Conservation (phyloP, 2,329 filamentous ascomycete genomes). For the Monilinia aucupariae region DNA sequence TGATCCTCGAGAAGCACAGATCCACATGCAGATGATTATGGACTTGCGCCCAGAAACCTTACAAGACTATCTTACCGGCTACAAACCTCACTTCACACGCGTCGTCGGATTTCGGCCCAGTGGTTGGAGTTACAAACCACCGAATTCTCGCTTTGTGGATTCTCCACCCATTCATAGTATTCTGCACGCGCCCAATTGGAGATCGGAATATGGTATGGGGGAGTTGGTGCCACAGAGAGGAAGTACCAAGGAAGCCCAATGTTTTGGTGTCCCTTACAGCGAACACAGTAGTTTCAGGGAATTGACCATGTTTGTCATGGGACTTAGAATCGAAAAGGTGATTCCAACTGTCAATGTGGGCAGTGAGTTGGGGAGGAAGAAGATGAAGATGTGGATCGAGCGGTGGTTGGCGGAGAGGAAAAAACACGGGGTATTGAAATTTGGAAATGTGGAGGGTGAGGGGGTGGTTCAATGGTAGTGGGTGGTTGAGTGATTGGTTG, state of each 20-base stretch:
- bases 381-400: slow-evolving; percentile 62
- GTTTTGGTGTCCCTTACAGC: slow-evolving; percentile 90
- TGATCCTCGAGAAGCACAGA: slow-evolving; percentile 78
- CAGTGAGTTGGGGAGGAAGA: slow-evolving; percentile 49
- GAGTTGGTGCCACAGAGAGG: slow-evolving; percentile 80
- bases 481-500: not conserved
- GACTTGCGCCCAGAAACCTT: slow-evolving; percentile 90
- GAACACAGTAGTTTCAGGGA: slow-evolving; percentile 96
- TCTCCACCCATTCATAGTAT: slow-evolving; percentile 60
- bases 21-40: slow-evolving; percentile 96
- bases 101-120: slow-evolving; percentile 88
- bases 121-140: slow-evolving; percentile 87
- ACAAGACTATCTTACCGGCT: slow-evolving; percentile 76
- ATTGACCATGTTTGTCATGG: slow-evolving; percentile 87
- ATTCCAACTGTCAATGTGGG: slow-evolving; percentile 88
- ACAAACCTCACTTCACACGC: slow-evolving; percentile 75
- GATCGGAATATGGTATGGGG: slow-evolving; percentile 61
- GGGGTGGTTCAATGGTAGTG: slow-evolving; percentile 31
- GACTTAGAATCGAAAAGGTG: slow-evolving; percentile 78
- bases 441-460: slow-evolving; percentile 29
- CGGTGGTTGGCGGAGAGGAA: slow-evolving; percentile 55
- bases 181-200: slow-evolving; percentile 61
- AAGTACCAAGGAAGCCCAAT: slow-evolving; percentile 74
- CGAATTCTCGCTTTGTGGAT: slow-evolving; percentile 55
- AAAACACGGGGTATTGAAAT: slow-evolving; percentile 46